phyloP scores from a whole-genome alignment of 257 asterid genomes.

The Perilla frutescens region DNA sequence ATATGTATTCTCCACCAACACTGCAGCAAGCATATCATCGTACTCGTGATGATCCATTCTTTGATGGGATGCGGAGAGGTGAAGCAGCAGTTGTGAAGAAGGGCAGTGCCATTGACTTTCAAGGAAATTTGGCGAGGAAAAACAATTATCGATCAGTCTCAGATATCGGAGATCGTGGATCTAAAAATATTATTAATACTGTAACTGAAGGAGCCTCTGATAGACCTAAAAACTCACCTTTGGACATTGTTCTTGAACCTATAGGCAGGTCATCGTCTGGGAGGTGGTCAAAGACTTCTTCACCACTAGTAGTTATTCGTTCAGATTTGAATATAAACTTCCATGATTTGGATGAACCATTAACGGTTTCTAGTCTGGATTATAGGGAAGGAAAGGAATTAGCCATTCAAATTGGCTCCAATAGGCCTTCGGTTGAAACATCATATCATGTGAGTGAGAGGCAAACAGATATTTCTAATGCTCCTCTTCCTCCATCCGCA shows the following conservation, averaged over 20 bases:
- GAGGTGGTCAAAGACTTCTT: slow-evolving; percentile 66
- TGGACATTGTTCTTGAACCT: slow-evolving; percentile 62
- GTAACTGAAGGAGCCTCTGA: slow-evolving; percentile 40
- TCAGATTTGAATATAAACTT: slow-evolving; percentile 40
- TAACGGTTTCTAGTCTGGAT: slow-evolving; percentile 37
- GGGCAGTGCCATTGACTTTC: slow-evolving; percentile 48
- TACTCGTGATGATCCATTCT: slow-evolving; percentile 69
- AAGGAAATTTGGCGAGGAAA: slow-evolving; percentile 39
- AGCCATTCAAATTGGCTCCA: slow-evolving; percentile 26
- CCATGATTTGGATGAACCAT: slow-evolving; percentile 36
- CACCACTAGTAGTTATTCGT: slow-evolving; percentile 43
- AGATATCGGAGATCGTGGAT: slow-evolving; percentile 53
- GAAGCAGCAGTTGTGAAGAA: slow-evolving; percentile 50
- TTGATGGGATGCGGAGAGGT: slow-evolving; percentile 75
- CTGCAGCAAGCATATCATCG: slow-evolving; percentile 59
- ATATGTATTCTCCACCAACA: background rate
- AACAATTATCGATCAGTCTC: slow-evolving; percentile 52
- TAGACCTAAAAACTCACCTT: slow-evolving; percentile 48
- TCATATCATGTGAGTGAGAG: slow-evolving; percentile 51
- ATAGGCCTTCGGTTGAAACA: slow-evolving; percentile 39
- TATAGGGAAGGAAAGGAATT: slow-evolving; percentile 40
- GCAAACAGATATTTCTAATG: slow-evolving; percentile 41
- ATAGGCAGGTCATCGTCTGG: slow-evolving; percentile 60
- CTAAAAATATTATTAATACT: slow-evolving; percentile 35
- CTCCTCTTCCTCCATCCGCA: slow-evolving; percentile 79